Base-by-base conservation (phyloP, 2,329 filamentous ascomycete genomes). In the Gremmenia infestans region DNA sequence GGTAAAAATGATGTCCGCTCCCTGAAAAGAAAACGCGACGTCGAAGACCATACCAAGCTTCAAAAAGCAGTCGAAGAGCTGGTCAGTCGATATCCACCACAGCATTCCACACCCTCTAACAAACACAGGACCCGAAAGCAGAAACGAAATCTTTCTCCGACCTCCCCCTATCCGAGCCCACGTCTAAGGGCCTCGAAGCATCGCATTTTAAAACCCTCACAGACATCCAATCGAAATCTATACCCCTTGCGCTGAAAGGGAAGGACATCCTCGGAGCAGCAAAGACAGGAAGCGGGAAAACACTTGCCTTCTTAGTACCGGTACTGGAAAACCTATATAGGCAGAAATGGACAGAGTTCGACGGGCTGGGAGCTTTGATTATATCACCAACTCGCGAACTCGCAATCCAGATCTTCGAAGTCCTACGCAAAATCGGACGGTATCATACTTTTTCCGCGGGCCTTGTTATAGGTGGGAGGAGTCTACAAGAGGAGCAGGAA, bases 221-320 rank as follows among this genome's bases (percentile, higher is more conserved):
- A 59, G 92, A 96, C 63, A 89, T 99, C 66, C 94, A 99, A 75
- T 81, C 87, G 49, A 87, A 87, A 68, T 91, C 92, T n/a, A 87
- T 99, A 57, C 91, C 90, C 5, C 79, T 91, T 58, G 92, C 90
- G 8, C 80, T 99, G 60, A 89, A 95, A 72, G 89, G 90, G 55
- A 78, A 78, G 56, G 94, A 99, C 71, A 89, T 99, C 42, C 84
- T 99, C 42, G 94, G 92, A 43, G 94, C 94, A 5, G 94, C 94
- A 42, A 97, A 96, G 74, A 97, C 93, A 0, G 93, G 93, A 51
- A 95, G 89, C 69, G 93, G 93, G 68, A 97, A 97, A 77, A 97
- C 93, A 0, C 79, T 99, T 23, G 90, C 94, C 0, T 99, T 99
- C 71, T 75, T 99, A 7, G 77, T 97, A 2, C 94, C 94, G 1